Evolutionary conservation across 257 asterid species (phyloP).

Genomic region (Ocimum tenuiflorum): DNA sequence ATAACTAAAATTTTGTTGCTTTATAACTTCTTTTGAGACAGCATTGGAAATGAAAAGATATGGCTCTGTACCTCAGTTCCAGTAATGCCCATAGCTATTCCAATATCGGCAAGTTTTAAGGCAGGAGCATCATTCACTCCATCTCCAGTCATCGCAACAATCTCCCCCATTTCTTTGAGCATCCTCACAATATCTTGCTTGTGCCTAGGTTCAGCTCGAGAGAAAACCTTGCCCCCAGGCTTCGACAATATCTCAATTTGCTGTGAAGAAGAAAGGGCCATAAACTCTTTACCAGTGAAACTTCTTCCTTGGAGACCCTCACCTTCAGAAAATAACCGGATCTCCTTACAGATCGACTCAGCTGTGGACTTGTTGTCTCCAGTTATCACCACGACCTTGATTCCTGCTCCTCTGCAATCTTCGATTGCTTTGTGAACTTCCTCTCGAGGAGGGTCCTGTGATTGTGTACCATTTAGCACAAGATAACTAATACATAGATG

Average conservation of each 20-base stretch:
- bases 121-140: slow-evolving; percentile 99
- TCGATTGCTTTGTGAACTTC: slow-evolving; percentile 70
- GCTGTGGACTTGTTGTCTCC: slow-evolving; percentile 97
- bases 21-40: not conserved
- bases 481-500: not conserved
- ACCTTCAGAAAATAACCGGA: slow-evolving; percentile 46
- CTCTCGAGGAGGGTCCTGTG: slow-evolving; percentile 92
- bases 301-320: slow-evolving; percentile 56
- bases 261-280: slow-evolving; percentile 55
- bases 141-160: slow-evolving; percentile 97
- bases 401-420: slow-evolving; percentile 81
- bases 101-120: slow-evolving; percentile 81
- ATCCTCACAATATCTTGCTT: slow-evolving; percentile 87
- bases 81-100: slow-evolving; percentile 90
- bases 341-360: slow-evolving; percentile 80
- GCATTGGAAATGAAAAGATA: not conserved
- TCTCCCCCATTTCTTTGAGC: slow-evolving; percentile 72
- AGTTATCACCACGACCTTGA: slow-evolving; percentile 80
- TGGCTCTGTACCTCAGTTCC: slow-evolving; percentile 68
- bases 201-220: slow-evolving; percentile 88
- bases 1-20: too few species aligned
- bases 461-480: not conserved
- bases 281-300: slow-evolving; percentile 75
- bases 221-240: slow-evolving; percentile 75
- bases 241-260: slow-evolving; percentile 51